Evolutionary conservation across 2,329 filamentous ascomycete genomes (phyloP).

Genomic region (Aspergillus arachidicola): DNA sequence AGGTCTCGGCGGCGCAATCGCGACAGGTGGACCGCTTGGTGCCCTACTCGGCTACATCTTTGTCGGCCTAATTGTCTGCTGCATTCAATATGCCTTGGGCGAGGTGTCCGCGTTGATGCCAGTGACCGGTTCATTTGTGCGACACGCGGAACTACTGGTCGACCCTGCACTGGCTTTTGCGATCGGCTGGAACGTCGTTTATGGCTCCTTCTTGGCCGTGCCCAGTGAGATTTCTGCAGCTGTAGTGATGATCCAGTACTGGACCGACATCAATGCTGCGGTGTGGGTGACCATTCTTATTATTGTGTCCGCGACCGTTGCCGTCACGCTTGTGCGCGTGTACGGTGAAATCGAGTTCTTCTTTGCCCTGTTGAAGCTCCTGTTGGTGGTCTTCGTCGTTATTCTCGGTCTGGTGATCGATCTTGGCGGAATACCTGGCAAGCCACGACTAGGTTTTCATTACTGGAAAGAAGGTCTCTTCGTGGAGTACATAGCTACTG

Average conservation of each 20-base stretch:
- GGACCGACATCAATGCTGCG: slow-evolving; percentile 43
- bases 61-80: slow-evolving; percentile 53
- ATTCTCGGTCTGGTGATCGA: slow-evolving; percentile 59
- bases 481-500: slow-evolving; percentile 64
- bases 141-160: slow-evolving; percentile 54
- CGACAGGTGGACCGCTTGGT: slow-evolving; percentile 53
- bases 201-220: slow-evolving; percentile 58
- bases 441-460: slow-evolving; percentile 63
- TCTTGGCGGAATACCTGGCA: slow-evolving; percentile 63
- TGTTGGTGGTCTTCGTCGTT: slow-evolving; percentile 51
- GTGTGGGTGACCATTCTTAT: slow-evolving; percentile 58
- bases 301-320: slow-evolving; percentile 59
- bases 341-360: slow-evolving; percentile 57
- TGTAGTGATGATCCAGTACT: slow-evolving; percentile 64
- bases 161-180: slow-evolving; percentile 55
- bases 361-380: slow-evolving; percentile 55
- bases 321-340: slow-evolving; percentile 55
- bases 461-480: slow-evolving; percentile 69
- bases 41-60: slow-evolving; percentile 54
- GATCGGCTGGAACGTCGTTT: slow-evolving; percentile 51
- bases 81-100: slow-evolving; percentile 55
- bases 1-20: slow-evolving; percentile 54
- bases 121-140: slow-evolving; percentile 54
- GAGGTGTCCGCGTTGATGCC: slow-evolving; percentile 56
- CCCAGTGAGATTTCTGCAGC: slow-evolving; percentile 65